Percentiles rank a stretch among this genome's conserved stretches.
phyloP scores from a whole-genome alignment of 306 rosid genomes.

The Ormosia emarginata region DNA sequence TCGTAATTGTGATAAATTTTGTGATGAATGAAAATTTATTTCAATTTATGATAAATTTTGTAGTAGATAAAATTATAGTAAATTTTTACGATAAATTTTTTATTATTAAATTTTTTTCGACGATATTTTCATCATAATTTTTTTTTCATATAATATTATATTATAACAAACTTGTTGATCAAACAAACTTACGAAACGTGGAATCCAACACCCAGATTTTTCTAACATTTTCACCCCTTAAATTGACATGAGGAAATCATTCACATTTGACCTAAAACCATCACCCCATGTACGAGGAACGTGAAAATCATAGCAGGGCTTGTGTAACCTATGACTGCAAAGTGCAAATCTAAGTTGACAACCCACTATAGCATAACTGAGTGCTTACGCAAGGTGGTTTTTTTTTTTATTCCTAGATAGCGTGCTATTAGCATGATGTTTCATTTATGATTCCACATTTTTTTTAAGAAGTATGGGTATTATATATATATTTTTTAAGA shows the following conservation, averaged over 20 bases:
- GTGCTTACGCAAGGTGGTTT: slow-evolving; percentile 28
- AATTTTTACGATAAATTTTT: too few relatives aligned
- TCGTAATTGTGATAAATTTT: too few relatives aligned
- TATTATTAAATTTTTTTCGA: too few relatives aligned
- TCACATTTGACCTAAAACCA: slow-evolving; percentile 9
- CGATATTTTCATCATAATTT: too few relatives aligned
- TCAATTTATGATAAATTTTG: too few relatives aligned
- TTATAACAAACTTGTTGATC: background rate
- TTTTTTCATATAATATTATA: too few relatives aligned
- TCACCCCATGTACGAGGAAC: slow-evolving; percentile 26
- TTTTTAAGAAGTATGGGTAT: too few relatives aligned
- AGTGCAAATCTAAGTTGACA: background rate
- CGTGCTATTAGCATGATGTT: slow-evolving; percentile 10
- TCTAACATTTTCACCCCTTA: background rate
- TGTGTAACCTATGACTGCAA: background rate
- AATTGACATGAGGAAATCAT: slow-evolving; percentile 9
- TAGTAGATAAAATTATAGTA: too few relatives aligned
- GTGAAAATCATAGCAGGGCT: background rate
- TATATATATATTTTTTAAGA: too few relatives aligned
- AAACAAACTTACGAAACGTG: slow-evolving; percentile 16
- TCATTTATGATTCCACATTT: too few relatives aligned
- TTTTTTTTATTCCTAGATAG: background rate
- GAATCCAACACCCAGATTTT: background rate
- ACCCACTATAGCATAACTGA: slow-evolving; percentile 28
- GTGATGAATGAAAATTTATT: too few relatives aligned